phyloP scores from a whole-genome alignment of 2,329 filamentous ascomycete species.

The Fusarium foetens region DNA sequence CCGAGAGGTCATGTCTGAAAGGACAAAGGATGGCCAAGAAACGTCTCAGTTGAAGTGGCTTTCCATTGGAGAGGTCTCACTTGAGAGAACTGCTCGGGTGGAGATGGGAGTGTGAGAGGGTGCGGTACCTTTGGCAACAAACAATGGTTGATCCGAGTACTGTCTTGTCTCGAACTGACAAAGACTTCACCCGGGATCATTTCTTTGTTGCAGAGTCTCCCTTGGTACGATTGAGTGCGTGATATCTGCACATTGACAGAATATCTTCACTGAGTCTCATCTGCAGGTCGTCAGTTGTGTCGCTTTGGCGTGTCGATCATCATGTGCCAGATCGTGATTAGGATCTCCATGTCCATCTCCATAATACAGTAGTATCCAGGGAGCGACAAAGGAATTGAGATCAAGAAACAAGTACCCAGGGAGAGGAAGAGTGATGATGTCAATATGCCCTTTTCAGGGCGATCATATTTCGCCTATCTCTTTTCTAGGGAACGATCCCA shows the following conservation, averaged over 20 bases:
- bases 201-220: slow-evolving; percentile 14
- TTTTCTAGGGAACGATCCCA: slow-evolving; percentile 3
- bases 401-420: slow-evolving; percentile 19
- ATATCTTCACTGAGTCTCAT: slow-evolving; percentile 36
- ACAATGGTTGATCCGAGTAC: slow-evolving; percentile 1
- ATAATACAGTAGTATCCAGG: slow-evolving; percentile 2
- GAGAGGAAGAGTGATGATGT: slow-evolving; percentile 28
- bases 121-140: neutral
- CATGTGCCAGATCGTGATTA: slow-evolving; percentile 18
- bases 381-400: slow-evolving; percentile 27
- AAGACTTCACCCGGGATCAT: slow-evolving; percentile 3
- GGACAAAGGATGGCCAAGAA: slow-evolving; percentile 24
- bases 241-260: slow-evolving; percentile 6
- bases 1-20: slow-evolving; percentile 29
- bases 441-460: slow-evolving; percentile 14
- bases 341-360: slow-evolving; percentile 3
- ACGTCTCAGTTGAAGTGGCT: slow-evolving; percentile 28
- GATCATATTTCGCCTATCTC: slow-evolving; percentile 30
- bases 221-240: neutral
- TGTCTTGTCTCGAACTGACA: slow-evolving; percentile 7
- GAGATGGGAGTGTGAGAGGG: slow-evolving; percentile 23
- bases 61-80: slow-evolving; percentile 23
- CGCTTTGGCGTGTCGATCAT: slow-evolving; percentile 24
- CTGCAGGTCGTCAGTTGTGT: slow-evolving; percentile 16
- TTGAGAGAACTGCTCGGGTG: slow-evolving; percentile 4